These are phyloP conservation scores for Emydomyces testavorans DNA, from an alignment of 2,329 filamentous ascomycete species.

Conservation along the genomic window DNA sequence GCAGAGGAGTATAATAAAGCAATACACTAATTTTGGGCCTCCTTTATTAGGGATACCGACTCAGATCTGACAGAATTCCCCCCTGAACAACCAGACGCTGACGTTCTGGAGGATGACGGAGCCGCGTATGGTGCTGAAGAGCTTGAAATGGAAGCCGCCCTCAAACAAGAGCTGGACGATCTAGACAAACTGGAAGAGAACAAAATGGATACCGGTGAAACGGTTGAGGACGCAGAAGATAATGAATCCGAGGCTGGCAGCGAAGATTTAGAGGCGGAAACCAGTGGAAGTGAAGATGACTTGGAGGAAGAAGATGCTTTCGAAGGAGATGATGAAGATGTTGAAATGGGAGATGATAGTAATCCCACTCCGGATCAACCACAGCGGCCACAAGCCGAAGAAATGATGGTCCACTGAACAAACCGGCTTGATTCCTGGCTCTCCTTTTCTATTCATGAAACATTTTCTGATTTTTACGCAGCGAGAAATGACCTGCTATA, in stretches of 20 bases:
- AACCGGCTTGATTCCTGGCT: not conserved
- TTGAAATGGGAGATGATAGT: slow-evolving; percentile 44
- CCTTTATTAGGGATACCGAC: slow-evolving; percentile 68
- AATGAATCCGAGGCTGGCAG: slow-evolving; percentile 59
- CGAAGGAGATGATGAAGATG: slow-evolving; percentile 29
- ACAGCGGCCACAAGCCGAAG: slow-evolving; percentile 30
- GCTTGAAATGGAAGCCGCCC: slow-evolving; percentile 33
- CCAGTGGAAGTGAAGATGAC: slow-evolving; percentile 25
- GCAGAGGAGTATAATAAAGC: not conserved
- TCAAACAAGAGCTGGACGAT: slow-evolving; percentile 41
- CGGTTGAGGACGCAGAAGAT: slow-evolving; percentile 54
- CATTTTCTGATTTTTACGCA: slow-evolving; percentile 5
- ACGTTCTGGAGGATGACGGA: slow-evolving; percentile 68
- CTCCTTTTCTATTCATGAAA: not conserved
- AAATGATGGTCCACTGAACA: slow-evolving; percentile 39
- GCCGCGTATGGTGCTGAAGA: slow-evolving; percentile 49
- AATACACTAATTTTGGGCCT: slow-evolving; percentile 19
- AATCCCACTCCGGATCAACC: slow-evolving; percentile 29
- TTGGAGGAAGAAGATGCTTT: slow-evolving; percentile 35
- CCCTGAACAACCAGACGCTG: slow-evolving; percentile 93
- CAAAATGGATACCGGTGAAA: slow-evolving; percentile 47
- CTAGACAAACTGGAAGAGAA: slow-evolving; percentile 34
- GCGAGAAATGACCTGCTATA: not conserved
- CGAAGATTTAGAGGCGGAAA: slow-evolving; percentile 49
- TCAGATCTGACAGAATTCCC: slow-evolving; percentile 92